Evolutionary conservation across 2,329 filamentous ascomycete species (phyloP), one percentile per base, ranked within the genome.

Genomic region (Thyridium curvatum): DNA sequence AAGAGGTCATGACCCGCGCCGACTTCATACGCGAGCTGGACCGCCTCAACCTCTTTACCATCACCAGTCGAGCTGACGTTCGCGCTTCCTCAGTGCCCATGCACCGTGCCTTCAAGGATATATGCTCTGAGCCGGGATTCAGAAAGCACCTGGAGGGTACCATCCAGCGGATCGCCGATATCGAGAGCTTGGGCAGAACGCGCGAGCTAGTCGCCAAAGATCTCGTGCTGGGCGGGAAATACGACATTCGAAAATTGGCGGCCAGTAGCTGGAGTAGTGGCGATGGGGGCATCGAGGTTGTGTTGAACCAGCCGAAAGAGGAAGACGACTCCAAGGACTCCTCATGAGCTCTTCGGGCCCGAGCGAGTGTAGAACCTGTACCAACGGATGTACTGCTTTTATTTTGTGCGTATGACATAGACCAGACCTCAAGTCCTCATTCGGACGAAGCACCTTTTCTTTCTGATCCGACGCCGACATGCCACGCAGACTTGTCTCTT

Each of bases 171-270:
- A 98, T 98, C 49, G 65, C 73, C n/a, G 90, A 84, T 47, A 98
- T 98, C 56, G 93, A 98, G 69, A 90, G 83, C 53, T 71, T 98
- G 45, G 91, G 90, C 29, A 74, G 93, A 46, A 98, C 93, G n/a
- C 80, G 91, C 45, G 93, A 98, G 64, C 60, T 98, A 38, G 94
- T 94, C 2, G 86, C 94, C 47, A 98, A 98, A 67, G 93, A 97
- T 60, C 70, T 97, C 30, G 91, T 93, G 54, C 69, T 90, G 26
- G 81, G 86, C 12, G 89, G 89, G 3, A 84, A 83, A 59, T 96
- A 95, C 56, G 73, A 79, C 45, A 74, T 91, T 26, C 21, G 21
- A 26, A 26, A 10, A 10, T 10, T 26, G 21, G 6, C 21, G 21
- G n/a, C n/a, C n/a, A 26, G 10, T 26, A 10, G 21, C 21, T 26